Evolutionary conservation across 257 asterid species (phyloP).

Genomic region (Solanum chmielewskii): DNA sequence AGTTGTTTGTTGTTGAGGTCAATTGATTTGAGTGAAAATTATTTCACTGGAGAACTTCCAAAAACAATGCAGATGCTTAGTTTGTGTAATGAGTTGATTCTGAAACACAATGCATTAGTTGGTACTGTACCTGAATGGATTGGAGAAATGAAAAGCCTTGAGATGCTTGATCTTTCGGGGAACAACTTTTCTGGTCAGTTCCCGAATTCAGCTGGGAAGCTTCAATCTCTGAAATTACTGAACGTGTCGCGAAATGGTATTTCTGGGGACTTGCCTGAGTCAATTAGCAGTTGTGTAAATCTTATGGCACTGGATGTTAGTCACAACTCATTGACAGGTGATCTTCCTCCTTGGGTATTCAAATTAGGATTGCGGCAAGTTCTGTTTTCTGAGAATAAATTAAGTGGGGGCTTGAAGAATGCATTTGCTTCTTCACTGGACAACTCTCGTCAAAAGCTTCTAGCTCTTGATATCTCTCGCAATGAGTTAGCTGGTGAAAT

Average conservation of each 20-base stretch:
- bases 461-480: conserved; percentile 48
- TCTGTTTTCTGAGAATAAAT: conserved; percentile 39
- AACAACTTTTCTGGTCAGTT: conserved; percentile 52
- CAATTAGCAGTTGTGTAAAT: conserved; percentile 36
- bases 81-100: conserved; percentile 33
- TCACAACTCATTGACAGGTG: conserved; percentile 50
- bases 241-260: conserved; percentile 52
- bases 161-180: conserved; percentile 54
- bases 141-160: conserved; percentile 64
- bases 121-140: conserved; percentile 64
- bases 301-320: conserved; percentile 52
- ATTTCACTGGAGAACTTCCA: conserved; percentile 55
- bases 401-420: conserved; percentile 37
- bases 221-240: conserved; percentile 46
- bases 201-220: conserved; percentile 51
- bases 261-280: conserved; percentile 49
- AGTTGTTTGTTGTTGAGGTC: conserved; percentile 48
- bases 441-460: conserved; percentile 41
- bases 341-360: conserved; percentile 58
- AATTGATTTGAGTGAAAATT: conserved; percentile 58
- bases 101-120: conserved; percentile 36
- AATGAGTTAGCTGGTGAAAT: conserved; percentile 50
- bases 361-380: conserved; percentile 48
- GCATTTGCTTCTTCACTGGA: conserved; percentile 40
- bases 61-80: conserved; percentile 59